Percentiles rank a stretch among this genome's conserved stretches.
Evolutionary conservation across 2,329 filamentous ascomycete genomes (phyloP).

Genomic region (Aspergillus jensenii): DNA sequence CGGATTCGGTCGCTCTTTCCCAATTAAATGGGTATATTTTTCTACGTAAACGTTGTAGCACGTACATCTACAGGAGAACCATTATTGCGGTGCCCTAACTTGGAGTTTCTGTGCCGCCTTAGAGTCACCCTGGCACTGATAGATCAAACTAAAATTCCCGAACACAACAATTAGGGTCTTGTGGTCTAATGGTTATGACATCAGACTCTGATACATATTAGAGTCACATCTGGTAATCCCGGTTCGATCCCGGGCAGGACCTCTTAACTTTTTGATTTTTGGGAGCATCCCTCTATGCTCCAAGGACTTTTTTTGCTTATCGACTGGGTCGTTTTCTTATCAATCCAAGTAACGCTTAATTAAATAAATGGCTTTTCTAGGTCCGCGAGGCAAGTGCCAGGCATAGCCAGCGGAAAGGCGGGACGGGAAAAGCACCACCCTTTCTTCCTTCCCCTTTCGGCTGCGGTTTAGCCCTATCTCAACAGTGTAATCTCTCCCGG

Average conservation of each 20-base stretch:
- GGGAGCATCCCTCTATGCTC: too few species aligned
- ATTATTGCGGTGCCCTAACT: too few species aligned
- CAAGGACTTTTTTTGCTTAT: too few species aligned
- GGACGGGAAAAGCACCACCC: too few species aligned
- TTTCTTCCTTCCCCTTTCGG: neutral
- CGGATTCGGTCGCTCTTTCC: neutral
- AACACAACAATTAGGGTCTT: neutral
- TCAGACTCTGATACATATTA: constrained; percentile 7
- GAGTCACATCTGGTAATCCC: constrained; percentile 11
- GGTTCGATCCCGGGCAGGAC: constrained; percentile 12
- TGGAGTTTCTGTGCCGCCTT: too few species aligned
- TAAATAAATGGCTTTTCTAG: too few species aligned
- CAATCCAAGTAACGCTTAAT: too few species aligned
- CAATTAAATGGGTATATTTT: neutral
- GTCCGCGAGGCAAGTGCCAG: too few species aligned
- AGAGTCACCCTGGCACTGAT: neutral
- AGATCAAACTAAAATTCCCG: neutral
- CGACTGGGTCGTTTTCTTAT: too few species aligned
- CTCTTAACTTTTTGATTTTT: neutral
- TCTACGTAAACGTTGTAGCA: too few species aligned
- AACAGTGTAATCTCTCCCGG: neutral
- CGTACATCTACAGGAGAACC: too few species aligned
- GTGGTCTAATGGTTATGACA: constrained; percentile 13
- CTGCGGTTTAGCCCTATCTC: neutral
- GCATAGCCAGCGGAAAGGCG: too few species aligned